These are phyloP conservation scores for Brettanomyces naardenensis DNA, from an alignment of 805 yeast species.

Conservation along the genomic window DNA sequence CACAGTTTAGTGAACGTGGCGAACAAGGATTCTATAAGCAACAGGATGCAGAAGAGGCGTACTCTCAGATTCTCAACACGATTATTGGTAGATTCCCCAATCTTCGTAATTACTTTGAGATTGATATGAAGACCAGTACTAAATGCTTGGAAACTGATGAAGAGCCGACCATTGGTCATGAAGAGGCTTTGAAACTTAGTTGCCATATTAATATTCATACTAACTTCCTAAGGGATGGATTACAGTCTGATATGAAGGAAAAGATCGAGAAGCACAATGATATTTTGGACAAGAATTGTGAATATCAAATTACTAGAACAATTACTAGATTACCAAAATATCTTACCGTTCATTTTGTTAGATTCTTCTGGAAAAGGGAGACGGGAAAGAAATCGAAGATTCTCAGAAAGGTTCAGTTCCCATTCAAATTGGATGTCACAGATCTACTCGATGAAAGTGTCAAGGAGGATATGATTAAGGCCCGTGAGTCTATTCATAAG, in stretches of 20 bases:
- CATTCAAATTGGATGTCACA: constrained; percentile 82
- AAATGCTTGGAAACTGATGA: constrained; percentile 52
- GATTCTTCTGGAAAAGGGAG: constrained; percentile 95
- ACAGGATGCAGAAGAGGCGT: constrained; percentile 98
- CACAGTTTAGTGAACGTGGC: constrained; percentile 84
- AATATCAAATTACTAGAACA: constrained; percentile 50
- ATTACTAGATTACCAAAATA: constrained; percentile 80
- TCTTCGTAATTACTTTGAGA: constrained; percentile 50
- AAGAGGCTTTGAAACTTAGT: constrained; percentile 62
- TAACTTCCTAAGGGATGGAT: constrained; percentile 82
- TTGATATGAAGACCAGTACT: constrained; percentile 55
- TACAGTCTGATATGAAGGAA: constrained; percentile 67
- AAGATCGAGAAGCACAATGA: constrained; percentile 70
- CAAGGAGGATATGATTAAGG: constrained; percentile 53
- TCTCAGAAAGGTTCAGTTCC: constrained; percentile 88
- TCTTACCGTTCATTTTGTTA: constrained; percentile 83
- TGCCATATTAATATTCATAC: constrained; percentile 86
- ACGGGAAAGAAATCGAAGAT: constrained; percentile 88
- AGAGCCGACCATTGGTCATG: constrained; percentile 35
- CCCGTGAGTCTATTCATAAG: constrained; percentile 70
- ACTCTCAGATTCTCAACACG: constrained; percentile 64
- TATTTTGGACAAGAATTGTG: constrained; percentile 61
- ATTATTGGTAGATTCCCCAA: constrained; percentile 43
- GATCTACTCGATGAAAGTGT: constrained; percentile 81
- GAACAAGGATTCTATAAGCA: constrained; percentile 72